Conservation (phyloP, 2,329 filamentous ascomycete genomes). For the Microdochium paspali region DNA sequence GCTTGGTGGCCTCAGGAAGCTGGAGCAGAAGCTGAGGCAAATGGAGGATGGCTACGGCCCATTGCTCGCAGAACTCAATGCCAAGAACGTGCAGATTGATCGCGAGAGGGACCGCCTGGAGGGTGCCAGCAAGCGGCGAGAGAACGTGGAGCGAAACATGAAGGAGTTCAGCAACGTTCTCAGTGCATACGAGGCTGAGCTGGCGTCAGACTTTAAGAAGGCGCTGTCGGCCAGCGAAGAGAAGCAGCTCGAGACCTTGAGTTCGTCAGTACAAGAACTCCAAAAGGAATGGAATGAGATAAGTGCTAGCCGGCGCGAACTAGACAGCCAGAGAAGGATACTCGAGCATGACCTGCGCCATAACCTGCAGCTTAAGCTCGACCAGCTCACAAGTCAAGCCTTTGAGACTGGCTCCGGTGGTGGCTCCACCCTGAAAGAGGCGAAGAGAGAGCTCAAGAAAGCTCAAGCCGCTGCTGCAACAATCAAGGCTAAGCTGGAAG, state of each 20-base stretch:
- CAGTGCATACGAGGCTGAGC: constrained; percentile 67
- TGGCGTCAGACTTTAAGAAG: constrained; percentile 86
- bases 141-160: constrained; percentile 66
- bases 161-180: constrained; percentile 69
- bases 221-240: constrained; percentile 78
- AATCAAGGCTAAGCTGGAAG: constrained; percentile 58
- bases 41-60: constrained; percentile 77
- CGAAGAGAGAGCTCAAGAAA: constrained; percentile 72
- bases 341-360: constrained; percentile 84
- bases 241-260: constrained; percentile 63
- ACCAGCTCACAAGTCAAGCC: constrained; percentile 72
- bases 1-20: constrained; percentile 74
- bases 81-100: constrained; percentile 66
- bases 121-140: constrained; percentile 51
- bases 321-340: constrained; percentile 72
- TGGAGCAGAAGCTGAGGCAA: constrained; percentile 68
- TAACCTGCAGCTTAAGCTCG: constrained; percentile 77
- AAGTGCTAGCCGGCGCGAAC: constrained; percentile 62
- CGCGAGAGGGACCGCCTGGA: constrained; percentile 67
- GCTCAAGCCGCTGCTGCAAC: constrained; percentile 58
- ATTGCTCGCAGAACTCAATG: constrained; percentile 64
- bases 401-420: constrained; percentile 57
- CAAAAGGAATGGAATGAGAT: constrained; percentile 69
- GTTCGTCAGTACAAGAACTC: constrained; percentile 59
- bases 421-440: constrained; percentile 63